Base-by-base conservation (phyloP, 2,329 filamentous ascomycete genomes). In the Aspergillus sp. region DNA sequence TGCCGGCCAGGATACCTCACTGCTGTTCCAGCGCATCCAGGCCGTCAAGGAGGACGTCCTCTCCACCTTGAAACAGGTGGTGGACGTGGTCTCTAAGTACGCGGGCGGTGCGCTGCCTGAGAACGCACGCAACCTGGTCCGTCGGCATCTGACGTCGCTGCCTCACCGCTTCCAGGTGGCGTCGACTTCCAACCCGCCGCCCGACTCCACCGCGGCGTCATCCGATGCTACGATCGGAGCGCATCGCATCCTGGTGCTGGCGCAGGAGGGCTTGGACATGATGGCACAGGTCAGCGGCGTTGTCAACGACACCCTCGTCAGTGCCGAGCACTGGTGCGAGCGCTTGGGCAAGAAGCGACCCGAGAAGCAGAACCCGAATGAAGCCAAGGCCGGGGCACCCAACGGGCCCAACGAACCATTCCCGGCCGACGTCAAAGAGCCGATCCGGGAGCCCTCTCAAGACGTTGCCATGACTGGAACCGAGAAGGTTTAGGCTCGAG, bases 261-360 rank as follows among this genome's bases (percentile, higher is more conserved):
- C 93, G 6, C 88, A 88, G 64, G 93, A 97, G 68, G 90, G 92
- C 0, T 78, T 97, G 13, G 91, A 96, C 61, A 96, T 97, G 87
- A 91, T 97, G 80, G 82, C 85, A 1, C 91, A 96, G 69, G 90
- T 99, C 46, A 94, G 86, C 38, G 85, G 86, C 4, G 89, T 96
- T 2, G 81, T 97, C 8, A 89, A 95, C 60, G 88, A 90, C 49
- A 97, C 94, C 0, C 88, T 97, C 49, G 82, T 89, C 50, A 94
- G 89, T 62, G 94, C 94, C 0, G 93, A 97, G 71, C 84, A 87
- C 61, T 97, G 94, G 94, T 89, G 93, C 59, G 88, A 92, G 53
- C 80, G 86, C 17, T 77, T 95, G 53, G 89, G 88, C 10, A 77
- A 79, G 33, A 72, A 76, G 38, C 70, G 66, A 19, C 62, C 67